phyloP scores from a whole-genome alignment of 2,329 filamentous ascomycete genomes.

The Neofusicoccum umdonicola region DNA sequence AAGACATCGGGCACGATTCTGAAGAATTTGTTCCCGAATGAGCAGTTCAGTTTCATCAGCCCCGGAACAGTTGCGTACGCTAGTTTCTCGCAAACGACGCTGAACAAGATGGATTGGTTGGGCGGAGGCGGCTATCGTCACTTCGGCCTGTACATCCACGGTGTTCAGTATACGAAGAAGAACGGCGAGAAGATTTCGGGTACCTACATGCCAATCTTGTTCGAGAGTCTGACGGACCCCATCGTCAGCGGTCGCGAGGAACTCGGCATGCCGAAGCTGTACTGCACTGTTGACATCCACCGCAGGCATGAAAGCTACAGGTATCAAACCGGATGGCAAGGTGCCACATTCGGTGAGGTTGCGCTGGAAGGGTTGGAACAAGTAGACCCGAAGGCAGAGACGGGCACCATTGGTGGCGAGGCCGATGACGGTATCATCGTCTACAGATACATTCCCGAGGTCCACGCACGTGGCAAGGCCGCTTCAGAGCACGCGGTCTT shows the following conservation, averaged over 20 bases:
- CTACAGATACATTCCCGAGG: slow-evolving; percentile 58
- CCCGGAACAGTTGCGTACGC: slow-evolving; percentile 40
- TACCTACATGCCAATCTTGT: slow-evolving; percentile 56
- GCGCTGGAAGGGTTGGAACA: slow-evolving; percentile 26
- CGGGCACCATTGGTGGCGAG: slow-evolving; percentile 15
- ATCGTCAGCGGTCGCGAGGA: slow-evolving; percentile 61
- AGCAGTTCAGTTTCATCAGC: slow-evolving; percentile 35
- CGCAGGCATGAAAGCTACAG: slow-evolving; percentile 36
- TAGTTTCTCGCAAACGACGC: slow-evolving; percentile 38
- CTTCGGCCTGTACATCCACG: slow-evolving; percentile 62
- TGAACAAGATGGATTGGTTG: slow-evolving; percentile 58
- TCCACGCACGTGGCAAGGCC: slow-evolving; percentile 48
- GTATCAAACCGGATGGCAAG: slow-evolving; percentile 41
- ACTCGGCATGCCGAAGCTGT: slow-evolving; percentile 61
- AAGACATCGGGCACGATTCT: slow-evolving; percentile 41
- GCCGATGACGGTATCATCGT: slow-evolving; percentile 52
- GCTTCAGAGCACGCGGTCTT: slow-evolving; percentile 56
- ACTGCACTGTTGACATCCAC: slow-evolving; percentile 49
- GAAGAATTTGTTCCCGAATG: slow-evolving; percentile 40
- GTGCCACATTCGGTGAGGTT: slow-evolving; percentile 33
- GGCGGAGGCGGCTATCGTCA: slow-evolving; percentile 59
- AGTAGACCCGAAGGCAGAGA: slow-evolving; percentile 12
- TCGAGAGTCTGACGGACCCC: slow-evolving; percentile 59
- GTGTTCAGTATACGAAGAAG: slow-evolving; percentile 55
- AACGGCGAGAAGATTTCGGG: slow-evolving; percentile 50